phyloP scores from a whole-genome alignment of 768 basidiomycete species.

The Boletus subcaerulescens region DNA sequence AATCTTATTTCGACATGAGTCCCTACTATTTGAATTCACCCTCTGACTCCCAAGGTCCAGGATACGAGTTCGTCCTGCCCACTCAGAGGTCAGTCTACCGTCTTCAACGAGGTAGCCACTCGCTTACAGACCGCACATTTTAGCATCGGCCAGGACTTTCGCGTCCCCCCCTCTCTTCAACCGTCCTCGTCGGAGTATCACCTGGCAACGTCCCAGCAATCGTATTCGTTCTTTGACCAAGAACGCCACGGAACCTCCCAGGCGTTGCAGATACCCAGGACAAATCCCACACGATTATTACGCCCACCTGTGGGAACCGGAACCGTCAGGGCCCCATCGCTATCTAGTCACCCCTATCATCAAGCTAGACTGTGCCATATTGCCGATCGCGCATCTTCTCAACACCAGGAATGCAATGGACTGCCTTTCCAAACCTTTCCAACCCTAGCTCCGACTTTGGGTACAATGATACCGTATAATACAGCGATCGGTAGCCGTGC shows the following conservation, averaged over 20 bases:
- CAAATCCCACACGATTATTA: slow-evolving; percentile 5
- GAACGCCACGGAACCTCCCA: neutral
- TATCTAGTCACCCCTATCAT: slow-evolving; percentile 14
- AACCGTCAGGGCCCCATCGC: slow-evolving; percentile 1
- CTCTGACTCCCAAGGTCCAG: slow-evolving; percentile 1
- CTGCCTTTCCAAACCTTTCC: neutral
- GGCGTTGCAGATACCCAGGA: neutral
- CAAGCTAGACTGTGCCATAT: slow-evolving; percentile 11
- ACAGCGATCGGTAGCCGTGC: neutral
- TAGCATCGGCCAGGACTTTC: slow-evolving; percentile 11
- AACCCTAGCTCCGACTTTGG: neutral
- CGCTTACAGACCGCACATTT: slow-evolving; percentile 7
- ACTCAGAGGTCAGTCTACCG: slow-evolving; percentile 14
- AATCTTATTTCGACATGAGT: slow-evolving; percentile 18
- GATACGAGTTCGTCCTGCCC: neutral
- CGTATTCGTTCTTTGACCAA: slow-evolving; percentile 2
- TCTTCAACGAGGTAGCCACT: slow-evolving; percentile 2
- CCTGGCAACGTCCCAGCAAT: neutral
- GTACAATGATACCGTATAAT: neutral
- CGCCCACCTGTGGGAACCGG: slow-evolving; percentile 3
- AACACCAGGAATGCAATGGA: slow-evolving; percentile 3
- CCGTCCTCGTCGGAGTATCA: neutral
- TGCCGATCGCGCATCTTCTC: slow-evolving; percentile 12
- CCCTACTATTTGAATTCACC: slow-evolving; percentile 10
- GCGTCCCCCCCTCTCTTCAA: neutral